phyloP scores from a whole-genome alignment of 2,329 filamentous ascomycete species.

The Fonsecaea pugnacius region DNA sequence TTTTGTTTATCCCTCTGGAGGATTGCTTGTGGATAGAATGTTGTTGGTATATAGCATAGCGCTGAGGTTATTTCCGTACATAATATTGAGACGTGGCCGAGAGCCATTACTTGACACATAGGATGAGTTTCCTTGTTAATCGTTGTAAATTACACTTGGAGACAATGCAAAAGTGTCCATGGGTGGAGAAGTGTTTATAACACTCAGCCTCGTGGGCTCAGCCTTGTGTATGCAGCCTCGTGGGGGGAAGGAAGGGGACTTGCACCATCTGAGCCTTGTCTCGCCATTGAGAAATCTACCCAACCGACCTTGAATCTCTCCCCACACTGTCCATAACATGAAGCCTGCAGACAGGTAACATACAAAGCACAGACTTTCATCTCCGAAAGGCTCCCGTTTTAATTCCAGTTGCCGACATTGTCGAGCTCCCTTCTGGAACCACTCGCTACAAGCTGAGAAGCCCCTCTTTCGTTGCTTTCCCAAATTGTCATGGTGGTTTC shows the following conservation, averaged over 20 bases:
- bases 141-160: background rate
- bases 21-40: conserved; percentile 5
- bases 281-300: background rate
- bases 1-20: background rate
- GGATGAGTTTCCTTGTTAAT: background rate
- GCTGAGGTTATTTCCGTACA: conserved; percentile 2
- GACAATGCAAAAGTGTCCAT: background rate
- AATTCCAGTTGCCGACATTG: background rate
- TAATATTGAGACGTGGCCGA: background rate
- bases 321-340: background rate
- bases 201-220: background rate
- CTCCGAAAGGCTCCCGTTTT: background rate
- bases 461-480: background rate
- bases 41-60: conserved; percentile 3
- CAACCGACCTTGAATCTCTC: background rate
- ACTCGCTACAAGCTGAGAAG: background rate
- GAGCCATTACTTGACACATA: background rate
- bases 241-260: background rate
- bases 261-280: background rate
- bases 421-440: background rate
- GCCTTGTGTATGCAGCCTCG: too few relatives aligned
- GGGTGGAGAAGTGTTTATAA: too few relatives aligned
- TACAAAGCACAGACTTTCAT: background rate
- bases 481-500: background rate
- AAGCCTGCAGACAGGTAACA: too few relatives aligned